Evolutionary conservation across 495 filamentous ascomycete genomes (phyloP), one percentile per base, ranked within the genome.

Genomic region (Parathielavia hyrcaniae): DNA sequence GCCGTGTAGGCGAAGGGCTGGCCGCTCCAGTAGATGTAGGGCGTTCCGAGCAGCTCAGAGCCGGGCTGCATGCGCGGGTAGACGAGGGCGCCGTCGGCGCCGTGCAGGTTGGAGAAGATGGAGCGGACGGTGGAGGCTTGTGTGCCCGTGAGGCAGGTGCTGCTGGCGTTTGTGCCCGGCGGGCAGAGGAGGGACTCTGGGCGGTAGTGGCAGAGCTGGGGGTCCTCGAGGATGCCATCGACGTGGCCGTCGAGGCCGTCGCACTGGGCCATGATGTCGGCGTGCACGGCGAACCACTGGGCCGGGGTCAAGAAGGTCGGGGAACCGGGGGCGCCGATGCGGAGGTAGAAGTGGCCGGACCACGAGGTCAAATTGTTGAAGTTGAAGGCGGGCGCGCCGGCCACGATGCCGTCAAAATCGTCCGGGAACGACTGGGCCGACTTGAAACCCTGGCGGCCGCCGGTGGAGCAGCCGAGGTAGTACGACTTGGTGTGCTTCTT

Each of bases 361-460:
- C 50, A 52, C 35, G 50, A 52, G 20, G 23, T 40, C 9, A 76
- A 67, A 52, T 77, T 75, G 61, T 66, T 71, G 10, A 61, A 63
- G 1, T 69, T 71, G 10, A 75, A 2, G 73, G 68, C 68, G 1
- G 68, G 58, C 0, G 68, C 60, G 11, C 64, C 68, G 14, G 67
- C 58, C 6, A 90, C 71, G 4, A 86, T 81, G 26, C 87, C 87
- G 66, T 91, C 86, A 57, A 87, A 84, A 60, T 77, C 78, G 6
- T 75, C 71, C 1, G 82, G 80, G 35, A 73, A 82, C 53, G 71
- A 67, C 60, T 85, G 73, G 3, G 79, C 72, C 6, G 77, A 73
- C 45, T 78, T 78, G 1, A 84, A 57, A 4, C 82, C 82, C 60
- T 84, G 80, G 0, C 80, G 70, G 4, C 83, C 83, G 36, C 83